These are phyloP conservation scores for Fomitopsis pulvina DNA, from an alignment of 768 basidiomycete species.

Conservation along the genomic window DNA sequence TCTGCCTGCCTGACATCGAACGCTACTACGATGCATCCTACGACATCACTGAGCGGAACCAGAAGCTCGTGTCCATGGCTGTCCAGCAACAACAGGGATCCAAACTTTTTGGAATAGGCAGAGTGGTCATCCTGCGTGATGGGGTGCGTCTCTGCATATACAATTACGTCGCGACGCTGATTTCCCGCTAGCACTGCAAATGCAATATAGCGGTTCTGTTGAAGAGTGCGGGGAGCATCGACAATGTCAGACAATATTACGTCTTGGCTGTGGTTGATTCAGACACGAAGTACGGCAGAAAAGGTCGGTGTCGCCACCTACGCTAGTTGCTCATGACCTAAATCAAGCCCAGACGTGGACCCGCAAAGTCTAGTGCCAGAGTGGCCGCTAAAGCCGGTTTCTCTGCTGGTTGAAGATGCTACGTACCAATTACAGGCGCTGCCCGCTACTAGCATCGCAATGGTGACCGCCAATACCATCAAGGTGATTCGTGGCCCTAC, in stretches of 20 bases:
- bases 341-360: constrained; percentile 44
- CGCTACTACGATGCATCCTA: constrained; percentile 67
- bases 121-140: constrained; percentile 80
- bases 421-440: constrained; percentile 65
- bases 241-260: constrained; percentile 53
- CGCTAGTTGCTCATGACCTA: background rate
- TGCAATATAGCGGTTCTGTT: constrained; percentile 66
- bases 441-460: constrained; percentile 63
- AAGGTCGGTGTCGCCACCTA: constrained; percentile 33
- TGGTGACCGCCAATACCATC: constrained; percentile 63
- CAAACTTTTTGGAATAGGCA: constrained; percentile 63
- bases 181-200: constrained; percentile 60
- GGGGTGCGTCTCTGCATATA: constrained; percentile 45
- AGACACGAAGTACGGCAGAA: constrained; percentile 46
- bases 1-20: constrained; percentile 69
- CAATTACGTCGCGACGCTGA: background rate
- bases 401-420: constrained; percentile 40
- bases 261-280: constrained; percentile 67
- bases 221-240: constrained; percentile 42
- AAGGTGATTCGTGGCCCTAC: constrained; percentile 44
- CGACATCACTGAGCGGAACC: constrained; percentile 57
- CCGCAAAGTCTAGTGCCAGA: constrained; percentile 54
- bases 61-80: constrained; percentile 54
- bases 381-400: constrained; percentile 63
- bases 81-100: constrained; percentile 52